Conservation (phyloP, 2,329 filamentous ascomycete species). For the Fonsecaea nubica region DNA sequence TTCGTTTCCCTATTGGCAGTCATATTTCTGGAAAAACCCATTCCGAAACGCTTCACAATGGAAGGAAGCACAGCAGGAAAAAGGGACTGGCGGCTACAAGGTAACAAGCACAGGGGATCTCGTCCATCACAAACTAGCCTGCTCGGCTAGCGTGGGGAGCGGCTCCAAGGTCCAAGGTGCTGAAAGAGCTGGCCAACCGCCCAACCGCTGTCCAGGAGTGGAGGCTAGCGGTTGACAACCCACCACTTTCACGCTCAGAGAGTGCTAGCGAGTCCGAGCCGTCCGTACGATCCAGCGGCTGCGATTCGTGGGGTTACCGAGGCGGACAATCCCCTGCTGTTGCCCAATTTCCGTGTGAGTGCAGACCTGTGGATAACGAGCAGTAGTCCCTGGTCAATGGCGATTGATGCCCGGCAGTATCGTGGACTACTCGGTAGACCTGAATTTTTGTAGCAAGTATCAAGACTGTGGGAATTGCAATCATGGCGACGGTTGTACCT, state of each 20-base stretch:
- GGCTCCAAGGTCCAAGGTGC: constrained; percentile 13
- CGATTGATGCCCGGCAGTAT: constrained; percentile 25
- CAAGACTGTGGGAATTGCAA: background rate
- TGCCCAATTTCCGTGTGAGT: constrained; percentile 31
- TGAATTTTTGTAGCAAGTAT: background rate
- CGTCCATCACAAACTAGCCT: constrained; percentile 32
- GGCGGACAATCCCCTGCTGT: constrained; percentile 20
- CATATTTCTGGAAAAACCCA: background rate
- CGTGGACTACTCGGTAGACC: constrained; percentile 7
- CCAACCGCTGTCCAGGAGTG: constrained; percentile 3
- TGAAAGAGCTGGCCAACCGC: constrained; percentile 20
- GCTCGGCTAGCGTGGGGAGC: constrained; percentile 30
- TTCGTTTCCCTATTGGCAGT: background rate
- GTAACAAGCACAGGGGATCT: constrained; percentile 15
- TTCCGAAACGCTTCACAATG: constrained; percentile 10
- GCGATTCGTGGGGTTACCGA: constrained; percentile 27
- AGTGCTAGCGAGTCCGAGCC: constrained; percentile 22
- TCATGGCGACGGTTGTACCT: background rate
- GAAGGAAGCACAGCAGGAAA: constrained; percentile 11
- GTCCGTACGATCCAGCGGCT: constrained; percentile 20
- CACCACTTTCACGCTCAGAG: constrained; percentile 20
- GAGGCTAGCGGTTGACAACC: constrained; percentile 15
- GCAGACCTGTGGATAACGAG: constrained; percentile 23
- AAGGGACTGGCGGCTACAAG: constrained; percentile 26
- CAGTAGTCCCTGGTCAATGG: constrained; percentile 7